Evolutionary conservation across 495 filamentous ascomycete species (phyloP).

Genomic region (Penicillium odoratum): DNA sequence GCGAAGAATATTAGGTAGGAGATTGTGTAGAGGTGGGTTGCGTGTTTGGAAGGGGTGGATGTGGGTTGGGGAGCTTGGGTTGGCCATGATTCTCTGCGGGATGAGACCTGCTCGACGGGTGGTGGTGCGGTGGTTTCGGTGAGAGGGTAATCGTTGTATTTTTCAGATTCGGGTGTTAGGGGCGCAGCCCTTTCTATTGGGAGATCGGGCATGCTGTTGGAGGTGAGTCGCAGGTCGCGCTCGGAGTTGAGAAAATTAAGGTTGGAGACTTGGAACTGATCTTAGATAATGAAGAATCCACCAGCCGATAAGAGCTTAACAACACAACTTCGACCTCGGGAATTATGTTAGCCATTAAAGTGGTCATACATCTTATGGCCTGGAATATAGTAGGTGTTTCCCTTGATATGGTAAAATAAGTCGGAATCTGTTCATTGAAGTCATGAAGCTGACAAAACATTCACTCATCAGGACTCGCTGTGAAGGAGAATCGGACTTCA

Average conservation of each 20-base stretch:
- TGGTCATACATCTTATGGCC: too few relatives aligned
- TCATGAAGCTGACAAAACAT: too few relatives aligned
- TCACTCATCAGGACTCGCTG: too few relatives aligned
- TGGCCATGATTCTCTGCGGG: constrained; percentile 19
- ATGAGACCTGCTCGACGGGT: constrained; percentile 13
- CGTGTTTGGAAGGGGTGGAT: constrained; percentile 47
- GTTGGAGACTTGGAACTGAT: background rate
- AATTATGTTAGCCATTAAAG: too few relatives aligned
- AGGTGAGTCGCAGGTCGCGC: background rate
- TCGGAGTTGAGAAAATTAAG: constrained; percentile 2
- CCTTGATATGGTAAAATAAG: too few relatives aligned
- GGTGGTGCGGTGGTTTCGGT: constrained; percentile 17
- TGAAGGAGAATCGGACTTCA: too few relatives aligned
- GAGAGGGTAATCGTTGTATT: constrained; percentile 13
- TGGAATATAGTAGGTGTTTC: too few relatives aligned
- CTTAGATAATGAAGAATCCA: background rate
- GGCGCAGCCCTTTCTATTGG: background rate
- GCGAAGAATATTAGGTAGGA: constrained; percentile 87
- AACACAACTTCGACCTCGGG: too few relatives aligned
- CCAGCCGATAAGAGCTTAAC: background rate
- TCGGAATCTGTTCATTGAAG: too few relatives aligned
- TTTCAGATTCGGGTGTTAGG: constrained; percentile 1
- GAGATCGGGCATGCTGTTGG: background rate
- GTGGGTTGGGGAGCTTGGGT: constrained; percentile 3
- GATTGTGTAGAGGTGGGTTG: constrained; percentile 73